Evolutionary conservation across 768 basidiomycete genomes (phyloP), one percentile per base, ranked within the genome.

Genomic region (Lyophyllum atratum): DNA sequence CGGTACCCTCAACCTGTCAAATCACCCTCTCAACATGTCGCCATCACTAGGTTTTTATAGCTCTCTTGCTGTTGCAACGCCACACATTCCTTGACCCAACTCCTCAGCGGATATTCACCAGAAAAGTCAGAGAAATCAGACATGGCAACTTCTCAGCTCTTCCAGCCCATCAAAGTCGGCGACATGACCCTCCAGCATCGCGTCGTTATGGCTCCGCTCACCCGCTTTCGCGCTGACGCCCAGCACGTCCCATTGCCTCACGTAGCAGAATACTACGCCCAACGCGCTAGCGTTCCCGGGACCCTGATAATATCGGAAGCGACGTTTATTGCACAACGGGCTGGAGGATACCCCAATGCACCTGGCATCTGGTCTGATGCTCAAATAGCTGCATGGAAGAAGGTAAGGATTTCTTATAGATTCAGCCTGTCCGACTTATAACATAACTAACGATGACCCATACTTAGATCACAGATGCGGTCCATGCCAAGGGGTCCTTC

Each of bases 301-400:
- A 75, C 77, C 1, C 70, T 82, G 12, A 60, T 77, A 14, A 74
- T 84, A 49, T 65, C 80, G 0, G 82, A 84, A 62, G 82, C 72
- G 1, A 81, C 76, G 7, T 67, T 73, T 54, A 71, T 89, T 45
- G 76, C 80, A 0, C 66, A 68, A 1, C 62, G 76, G 12, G 84
- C 85, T 0, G 83, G 80, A 1, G 85, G 84, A 1, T 74, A 70
- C 37, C 52, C 56, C 1, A 68, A 83, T 52, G 77, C 80, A 0
- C 90, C 89, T 1, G 89, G 89, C 0, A 82, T 90, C 54, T 90
- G 81, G 75, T 83, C 66, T 19, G 66, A 79, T 2, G 83, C 79
- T 22, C 90, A 93, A 60, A 78, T 85, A 25, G 61, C 55, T 0
- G 80, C 70, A 0, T 89, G 86, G 87, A 83, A 81, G 63, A 63